Percentiles rank a stretch among this genome's conserved stretches.
phyloP scores from a whole-genome alignment of 2,329 filamentous ascomycete species.

The Calonectria leucothoes region DNA sequence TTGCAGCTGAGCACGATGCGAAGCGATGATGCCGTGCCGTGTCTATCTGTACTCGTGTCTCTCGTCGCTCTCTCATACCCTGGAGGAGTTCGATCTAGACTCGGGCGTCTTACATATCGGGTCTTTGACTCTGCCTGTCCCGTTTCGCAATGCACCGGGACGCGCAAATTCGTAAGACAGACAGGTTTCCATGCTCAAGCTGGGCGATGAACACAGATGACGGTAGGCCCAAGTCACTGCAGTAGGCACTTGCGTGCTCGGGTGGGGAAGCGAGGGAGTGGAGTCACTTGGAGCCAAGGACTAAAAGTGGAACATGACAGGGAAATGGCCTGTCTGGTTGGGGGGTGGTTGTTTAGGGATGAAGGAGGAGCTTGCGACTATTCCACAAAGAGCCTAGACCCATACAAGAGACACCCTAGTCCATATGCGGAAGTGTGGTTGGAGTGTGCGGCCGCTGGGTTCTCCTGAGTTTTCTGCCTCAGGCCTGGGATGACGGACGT shows the following conservation, averaged over 20 bases:
- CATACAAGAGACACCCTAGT: conserved; percentile 11
- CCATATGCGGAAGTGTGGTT: conserved; percentile 16
- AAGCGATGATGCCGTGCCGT: conserved; percentile 10
- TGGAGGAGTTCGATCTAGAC: not conserved
- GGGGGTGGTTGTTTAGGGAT: not conserved
- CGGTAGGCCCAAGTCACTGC: conserved; percentile 15
- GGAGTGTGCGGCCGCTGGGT: conserved; percentile 29
- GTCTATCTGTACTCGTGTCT: not conserved
- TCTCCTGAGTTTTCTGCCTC: conserved; percentile 29
- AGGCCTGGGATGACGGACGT: conserved; percentile 17
- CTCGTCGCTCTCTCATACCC: conserved; percentile 2
- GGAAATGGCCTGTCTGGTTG: not conserved
- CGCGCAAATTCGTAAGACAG: conserved; percentile 17
- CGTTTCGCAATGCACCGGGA: conserved; percentile 4
- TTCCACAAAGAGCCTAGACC: conserved; percentile 19
- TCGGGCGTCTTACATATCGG: not conserved
- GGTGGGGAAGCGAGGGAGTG: conserved; percentile 5
- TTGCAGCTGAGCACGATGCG: conserved; percentile 14
- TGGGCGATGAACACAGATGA: conserved; percentile 22
- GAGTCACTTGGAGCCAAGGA: conserved; percentile 3
- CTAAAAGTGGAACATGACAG: conserved; percentile 6
- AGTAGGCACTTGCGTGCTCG: conserved; percentile 14
- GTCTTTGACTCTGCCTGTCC: not conserved
- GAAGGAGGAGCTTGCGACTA: conserved; percentile 5
- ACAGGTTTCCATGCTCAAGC: conserved; percentile 15